Percentiles rank a stretch among this genome's conserved stretches.
These are phyloP conservation scores for Scleroderma bovista DNA, from an alignment of 768 basidiomycete species.

Conservation along the genomic window DNA sequence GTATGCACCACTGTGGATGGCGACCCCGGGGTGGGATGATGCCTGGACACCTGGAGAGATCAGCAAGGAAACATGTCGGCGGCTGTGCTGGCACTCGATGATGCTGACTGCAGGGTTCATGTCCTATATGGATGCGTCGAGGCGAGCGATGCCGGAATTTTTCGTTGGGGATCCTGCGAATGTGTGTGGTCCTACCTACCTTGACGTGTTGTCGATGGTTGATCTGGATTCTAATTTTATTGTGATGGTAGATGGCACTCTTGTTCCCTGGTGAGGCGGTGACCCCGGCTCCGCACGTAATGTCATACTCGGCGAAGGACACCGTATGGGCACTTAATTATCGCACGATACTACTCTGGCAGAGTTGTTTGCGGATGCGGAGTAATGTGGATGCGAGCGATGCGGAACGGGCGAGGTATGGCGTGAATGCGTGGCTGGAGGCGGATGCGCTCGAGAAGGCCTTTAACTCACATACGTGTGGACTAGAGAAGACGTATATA, in stretches of 20 bases:
- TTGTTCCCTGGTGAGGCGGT: slow-evolving; percentile 72
- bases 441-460: slow-evolving; percentile 60
- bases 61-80: slow-evolving; percentile 63
- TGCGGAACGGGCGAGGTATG: slow-evolving; percentile 54
- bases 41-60: slow-evolving; percentile 59
- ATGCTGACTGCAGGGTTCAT: slow-evolving; percentile 59
- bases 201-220: background rate
- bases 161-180: slow-evolving; percentile 63
- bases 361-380: slow-evolving; percentile 62
- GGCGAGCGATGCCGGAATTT: slow-evolving; percentile 37
- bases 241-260: slow-evolving; percentile 51
- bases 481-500: slow-evolving; percentile 60
- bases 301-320: slow-evolving; percentile 45
- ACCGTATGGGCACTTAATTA: slow-evolving; percentile 74
- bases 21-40: slow-evolving; percentile 59
- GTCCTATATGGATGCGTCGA: slow-evolving; percentile 48
- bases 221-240: background rate
- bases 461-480: slow-evolving; percentile 59
- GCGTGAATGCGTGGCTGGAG: slow-evolving; percentile 64
- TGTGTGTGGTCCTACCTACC: slow-evolving; percentile 34
- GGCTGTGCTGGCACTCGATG: slow-evolving; percentile 71
- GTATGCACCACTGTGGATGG: slow-evolving; percentile 56
- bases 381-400: slow-evolving; percentile 36
- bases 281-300: slow-evolving; percentile 29
- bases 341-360: slow-evolving; percentile 67